A percentile compares a stretch with the other conserved stretches of the same genome.
Conservation (phyloP, 345 rosid species). For the Syzygium grande region DNA sequence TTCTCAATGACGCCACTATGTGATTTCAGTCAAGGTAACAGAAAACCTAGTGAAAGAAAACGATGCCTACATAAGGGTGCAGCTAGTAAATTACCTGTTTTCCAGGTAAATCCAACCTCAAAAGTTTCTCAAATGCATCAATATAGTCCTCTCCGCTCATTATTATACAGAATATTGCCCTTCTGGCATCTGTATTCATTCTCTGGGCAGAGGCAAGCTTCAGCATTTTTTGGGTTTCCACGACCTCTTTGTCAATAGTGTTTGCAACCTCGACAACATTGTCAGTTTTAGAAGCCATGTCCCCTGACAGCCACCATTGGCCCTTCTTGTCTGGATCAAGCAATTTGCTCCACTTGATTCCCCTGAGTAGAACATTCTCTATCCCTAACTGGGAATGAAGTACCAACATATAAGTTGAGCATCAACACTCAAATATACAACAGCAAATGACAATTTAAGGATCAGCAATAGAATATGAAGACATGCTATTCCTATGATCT, state of each 20-base stretch:
- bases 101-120: slow-evolving; percentile 75
- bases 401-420: background rate
- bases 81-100: slow-evolving; percentile 39
- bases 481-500: background rate
- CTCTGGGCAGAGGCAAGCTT: slow-evolving; percentile 90
- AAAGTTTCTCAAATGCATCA: slow-evolving; percentile 87
- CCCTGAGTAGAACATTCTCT: slow-evolving; percentile 62
- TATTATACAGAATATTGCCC: slow-evolving; percentile 86
- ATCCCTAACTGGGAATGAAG: slow-evolving; percentile 44
- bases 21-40: background rate
- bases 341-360: slow-evolving; percentile 84
- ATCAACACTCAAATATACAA: background rate
- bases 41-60: background rate
- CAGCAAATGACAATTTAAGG: background rate
- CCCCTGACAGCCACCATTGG: slow-evolving; percentile 91
- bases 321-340: slow-evolving; percentile 87
- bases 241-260: slow-evolving; percentile 75
- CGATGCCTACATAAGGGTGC: background rate
- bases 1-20: background rate
- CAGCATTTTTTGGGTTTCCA: slow-evolving; percentile 83
- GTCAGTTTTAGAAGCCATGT: slow-evolving; percentile 24
- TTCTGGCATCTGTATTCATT: slow-evolving; percentile 90
- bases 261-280: slow-evolving; percentile 56
- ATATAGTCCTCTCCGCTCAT: slow-evolving; percentile 92
- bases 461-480: background rate